A percentile compares a stretch with the other conserved stretches of the same genome.
Conservation (phyloP, 2,329 filamentous ascomycete genomes). For the Aureobasidium mangrovei region DNA sequence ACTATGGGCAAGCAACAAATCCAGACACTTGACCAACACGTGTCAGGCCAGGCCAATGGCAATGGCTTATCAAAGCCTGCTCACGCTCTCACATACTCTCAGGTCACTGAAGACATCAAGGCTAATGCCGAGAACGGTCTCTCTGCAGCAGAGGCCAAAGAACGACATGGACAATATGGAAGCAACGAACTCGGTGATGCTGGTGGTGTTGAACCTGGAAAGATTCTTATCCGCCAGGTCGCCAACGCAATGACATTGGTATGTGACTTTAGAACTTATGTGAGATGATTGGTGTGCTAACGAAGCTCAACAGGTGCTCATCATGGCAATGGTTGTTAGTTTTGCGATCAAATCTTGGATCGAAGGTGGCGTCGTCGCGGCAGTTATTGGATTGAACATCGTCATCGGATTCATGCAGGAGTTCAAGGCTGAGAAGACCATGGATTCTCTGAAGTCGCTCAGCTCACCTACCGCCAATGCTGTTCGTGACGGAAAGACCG, state of each 20-base stretch:
- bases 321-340: slow-evolving; percentile 41
- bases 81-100: slow-evolving; percentile 49
- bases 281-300: neutral
- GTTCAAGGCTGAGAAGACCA: slow-evolving; percentile 41
- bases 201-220: slow-evolving; percentile 59
- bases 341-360: slow-evolving; percentile 41
- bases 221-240: slow-evolving; percentile 63
- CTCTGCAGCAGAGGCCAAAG: slow-evolving; percentile 49
- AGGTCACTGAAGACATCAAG: slow-evolving; percentile 48
- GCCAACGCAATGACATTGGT: slow-evolving; percentile 72
- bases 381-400: slow-evolving; percentile 39
- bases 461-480: slow-evolving; percentile 39
- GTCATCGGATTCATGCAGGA: slow-evolving; percentile 39
- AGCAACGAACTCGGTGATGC: slow-evolving; percentile 63
- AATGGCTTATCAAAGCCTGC: slow-evolving; percentile 52
- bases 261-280: slow-evolving; percentile 11
- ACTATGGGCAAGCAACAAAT: slow-evolving; percentile 31
- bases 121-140: slow-evolving; percentile 62
- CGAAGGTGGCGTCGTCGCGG: slow-evolving; percentile 40
- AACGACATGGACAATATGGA: slow-evolving; percentile 53
- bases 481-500: slow-evolving; percentile 37
- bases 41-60: slow-evolving; percentile 37
- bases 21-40: slow-evolving; percentile 30
- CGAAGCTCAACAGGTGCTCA: slow-evolving; percentile 28
- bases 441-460: slow-evolving; percentile 40